Percentiles rank a stretch among this genome's conserved stretches.
Conservation (phyloP, 345 rosid genomes). For the Dovyalis caffra region DNA sequence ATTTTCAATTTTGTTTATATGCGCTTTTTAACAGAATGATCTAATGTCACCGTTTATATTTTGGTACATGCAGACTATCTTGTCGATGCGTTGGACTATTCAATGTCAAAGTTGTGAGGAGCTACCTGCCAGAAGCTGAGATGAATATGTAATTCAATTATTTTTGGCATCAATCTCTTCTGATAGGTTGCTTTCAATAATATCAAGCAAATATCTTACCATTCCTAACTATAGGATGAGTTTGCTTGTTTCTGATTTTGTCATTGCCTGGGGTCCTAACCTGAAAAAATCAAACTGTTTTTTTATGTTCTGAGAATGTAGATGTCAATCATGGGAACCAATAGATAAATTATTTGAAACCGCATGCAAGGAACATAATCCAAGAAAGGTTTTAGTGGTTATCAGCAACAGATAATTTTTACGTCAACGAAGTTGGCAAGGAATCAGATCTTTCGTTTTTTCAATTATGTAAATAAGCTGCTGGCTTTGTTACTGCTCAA, state of each 20-base stretch:
- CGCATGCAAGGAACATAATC: neutral
- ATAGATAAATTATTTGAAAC: neutral
- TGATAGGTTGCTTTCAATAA: neutral
- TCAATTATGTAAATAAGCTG: neutral
- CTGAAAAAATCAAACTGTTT: neutral
- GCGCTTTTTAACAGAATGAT: neutral
- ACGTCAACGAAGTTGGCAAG: neutral
- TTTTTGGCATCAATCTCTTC: neutral
- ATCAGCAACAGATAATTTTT: neutral
- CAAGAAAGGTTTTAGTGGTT: neutral
- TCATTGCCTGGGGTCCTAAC: neutral
- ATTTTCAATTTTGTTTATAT: neutral
- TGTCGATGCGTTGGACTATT: constrained; percentile 74
- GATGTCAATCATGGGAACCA: neutral
- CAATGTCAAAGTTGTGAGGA: constrained; percentile 60
- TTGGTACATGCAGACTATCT: constrained; percentile 38
- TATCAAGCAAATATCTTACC: neutral
- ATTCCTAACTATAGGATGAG: neutral
- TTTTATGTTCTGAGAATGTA: neutral
- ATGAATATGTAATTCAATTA: neutral
- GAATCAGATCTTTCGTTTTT: too few species aligned
- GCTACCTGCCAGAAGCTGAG: neutral
- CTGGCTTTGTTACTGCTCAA: neutral
- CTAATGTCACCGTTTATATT: neutral
- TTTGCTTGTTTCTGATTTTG: neutral